A percentile compares a stretch with the other conserved stretches of the same genome.
These are phyloP conservation scores for Xanthoconium separans DNA, from an alignment of 1,284 basidiomycete species.

Conservation along the genomic window DNA sequence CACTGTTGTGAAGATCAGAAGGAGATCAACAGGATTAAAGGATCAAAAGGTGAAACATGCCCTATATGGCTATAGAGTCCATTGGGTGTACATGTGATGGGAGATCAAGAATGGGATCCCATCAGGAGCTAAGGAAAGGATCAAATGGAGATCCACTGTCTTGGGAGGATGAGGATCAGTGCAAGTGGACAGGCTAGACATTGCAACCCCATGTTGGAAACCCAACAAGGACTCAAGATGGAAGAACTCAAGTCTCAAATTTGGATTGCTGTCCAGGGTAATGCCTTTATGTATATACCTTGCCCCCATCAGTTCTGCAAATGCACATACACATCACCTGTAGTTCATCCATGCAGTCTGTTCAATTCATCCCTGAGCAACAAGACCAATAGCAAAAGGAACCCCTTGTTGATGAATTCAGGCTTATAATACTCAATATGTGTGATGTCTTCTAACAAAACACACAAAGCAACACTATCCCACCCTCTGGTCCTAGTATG, in stretches of 20 bases:
- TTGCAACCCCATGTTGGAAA: slow-evolving; percentile 65
- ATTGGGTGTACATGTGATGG: too few species aligned
- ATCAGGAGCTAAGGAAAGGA: too few species aligned
- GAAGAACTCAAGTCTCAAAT: slow-evolving; percentile 80
- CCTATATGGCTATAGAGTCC: too few species aligned
- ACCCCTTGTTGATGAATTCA: slow-evolving; percentile 63
- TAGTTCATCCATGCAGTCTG: slow-evolving; percentile 46
- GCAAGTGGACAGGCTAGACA: slow-evolving; percentile 81
- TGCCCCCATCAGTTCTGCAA: slow-evolving; percentile 53
- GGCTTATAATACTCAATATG: slow-evolving; percentile 57
- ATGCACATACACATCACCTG: slow-evolving; percentile 40
- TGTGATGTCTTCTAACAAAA: slow-evolving; percentile 73
- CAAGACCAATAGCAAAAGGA: slow-evolving; percentile 61
- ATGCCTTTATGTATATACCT: slow-evolving; percentile 78
- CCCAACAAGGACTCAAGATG: slow-evolving; percentile 65
- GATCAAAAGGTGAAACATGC: too few species aligned
- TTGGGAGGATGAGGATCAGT: too few species aligned
- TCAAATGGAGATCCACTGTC: too few species aligned
- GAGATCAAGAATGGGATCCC: too few species aligned
- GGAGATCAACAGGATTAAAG: too few species aligned
- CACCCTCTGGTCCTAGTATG: slow-evolving; percentile 46
- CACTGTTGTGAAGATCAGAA: too few species aligned
- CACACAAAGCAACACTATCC: slow-evolving; percentile 59
- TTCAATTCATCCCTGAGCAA: too few species aligned
- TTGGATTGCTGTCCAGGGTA: slow-evolving; percentile 78